Percentiles rank a stretch among this genome's conserved stretches.
phyloP scores from a whole-genome alignment of 768 basidiomycete genomes.

The Pisolithus tinctorius region DNA sequence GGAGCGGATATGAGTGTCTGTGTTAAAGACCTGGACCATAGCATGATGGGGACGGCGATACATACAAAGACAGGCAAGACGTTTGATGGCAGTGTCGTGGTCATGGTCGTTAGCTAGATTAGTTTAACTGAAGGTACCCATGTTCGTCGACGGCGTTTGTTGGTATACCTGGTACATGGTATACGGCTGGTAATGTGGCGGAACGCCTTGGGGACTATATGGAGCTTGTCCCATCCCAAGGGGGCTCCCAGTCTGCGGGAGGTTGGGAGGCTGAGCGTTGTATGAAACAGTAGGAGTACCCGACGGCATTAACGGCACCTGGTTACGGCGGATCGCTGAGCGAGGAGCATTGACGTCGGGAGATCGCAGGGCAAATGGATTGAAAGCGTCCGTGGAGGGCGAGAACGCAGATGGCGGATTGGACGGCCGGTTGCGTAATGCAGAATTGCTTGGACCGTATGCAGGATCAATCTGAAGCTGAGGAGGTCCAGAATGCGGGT shows the following conservation, averaged over 20 bases:
- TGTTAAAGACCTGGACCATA: slow-evolving; percentile 21
- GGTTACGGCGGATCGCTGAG: slow-evolving; percentile 41
- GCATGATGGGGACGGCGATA: slow-evolving; percentile 19
- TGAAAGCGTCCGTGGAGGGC: slow-evolving; percentile 49
- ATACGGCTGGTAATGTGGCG: slow-evolving; percentile 72
- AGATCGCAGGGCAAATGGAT: slow-evolving; percentile 47
- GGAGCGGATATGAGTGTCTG: slow-evolving; percentile 15
- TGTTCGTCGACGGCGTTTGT: slow-evolving; percentile 62
- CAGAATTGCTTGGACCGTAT: slow-evolving; percentile 39
- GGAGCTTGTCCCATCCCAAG: slow-evolving; percentile 62
- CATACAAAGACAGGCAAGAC: slow-evolving; percentile 30
- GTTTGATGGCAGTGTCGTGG: slow-evolving; percentile 38
- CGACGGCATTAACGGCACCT: slow-evolving; percentile 25
- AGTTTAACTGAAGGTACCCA: slow-evolving; percentile 69
- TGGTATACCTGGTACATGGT: slow-evolving; percentile 77
- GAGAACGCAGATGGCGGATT: slow-evolving; percentile 44
- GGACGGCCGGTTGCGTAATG: slow-evolving; percentile 40
- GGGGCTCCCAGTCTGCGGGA: slow-evolving; percentile 49
- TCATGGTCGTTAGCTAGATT: slow-evolving; percentile 22
- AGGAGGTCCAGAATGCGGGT: slow-evolving; percentile 71
- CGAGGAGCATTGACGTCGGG: slow-evolving; percentile 48
- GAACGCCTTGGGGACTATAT: slow-evolving; percentile 54
- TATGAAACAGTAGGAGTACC: slow-evolving; percentile 38
- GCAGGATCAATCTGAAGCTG: slow-evolving; percentile 65
- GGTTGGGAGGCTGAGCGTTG: slow-evolving; percentile 53